Evolutionary conservation across 345 rosid species (phyloP).

Genomic region (Melastoma malabathricum): DNA sequence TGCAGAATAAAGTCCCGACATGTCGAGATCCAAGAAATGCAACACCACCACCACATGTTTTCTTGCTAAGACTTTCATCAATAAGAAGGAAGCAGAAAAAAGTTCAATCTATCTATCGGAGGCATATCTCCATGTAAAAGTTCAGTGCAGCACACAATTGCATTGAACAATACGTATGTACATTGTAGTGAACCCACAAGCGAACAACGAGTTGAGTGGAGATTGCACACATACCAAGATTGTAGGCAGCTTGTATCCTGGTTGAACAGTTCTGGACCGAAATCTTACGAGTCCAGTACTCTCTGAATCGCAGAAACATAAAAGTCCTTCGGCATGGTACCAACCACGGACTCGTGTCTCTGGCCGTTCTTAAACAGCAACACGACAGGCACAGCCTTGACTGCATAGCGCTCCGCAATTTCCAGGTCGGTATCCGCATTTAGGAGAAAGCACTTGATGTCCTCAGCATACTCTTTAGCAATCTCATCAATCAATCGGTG

Average conservation of each 20-base stretch:
- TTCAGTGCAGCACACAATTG: too few species aligned
- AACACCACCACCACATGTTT: too few species aligned
- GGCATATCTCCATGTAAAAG: too few species aligned
- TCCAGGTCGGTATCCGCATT: constrained; percentile 56
- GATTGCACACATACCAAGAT: too few species aligned
- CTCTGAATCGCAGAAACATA: constrained; percentile 84
- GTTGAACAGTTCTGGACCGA: neutral
- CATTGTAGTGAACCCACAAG: too few species aligned
- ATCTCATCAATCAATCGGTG: constrained; percentile 66
- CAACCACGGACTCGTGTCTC: constrained; percentile 59
- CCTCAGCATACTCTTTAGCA: constrained; percentile 64
- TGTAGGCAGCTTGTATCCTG: neutral
- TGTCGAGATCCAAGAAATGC: too few species aligned
- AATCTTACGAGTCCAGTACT: constrained; percentile 39
- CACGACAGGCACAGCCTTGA: constrained; percentile 89
- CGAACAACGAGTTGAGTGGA: too few species aligned
- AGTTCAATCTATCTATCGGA: too few species aligned
- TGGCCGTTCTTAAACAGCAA: constrained; percentile 75
- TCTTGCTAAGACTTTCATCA: too few species aligned
- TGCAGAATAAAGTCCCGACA: too few species aligned
- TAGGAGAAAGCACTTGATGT: constrained; percentile 50
- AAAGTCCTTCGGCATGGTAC: constrained; percentile 95
- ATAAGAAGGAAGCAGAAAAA: too few species aligned
- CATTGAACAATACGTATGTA: too few species aligned
- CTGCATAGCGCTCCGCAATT: constrained; percentile 63